Evolutionary conservation across 2,329 filamentous ascomycete genomes (phyloP), one percentile per base, ranked within the genome.

Genomic region (Nemania diffusa): DNA sequence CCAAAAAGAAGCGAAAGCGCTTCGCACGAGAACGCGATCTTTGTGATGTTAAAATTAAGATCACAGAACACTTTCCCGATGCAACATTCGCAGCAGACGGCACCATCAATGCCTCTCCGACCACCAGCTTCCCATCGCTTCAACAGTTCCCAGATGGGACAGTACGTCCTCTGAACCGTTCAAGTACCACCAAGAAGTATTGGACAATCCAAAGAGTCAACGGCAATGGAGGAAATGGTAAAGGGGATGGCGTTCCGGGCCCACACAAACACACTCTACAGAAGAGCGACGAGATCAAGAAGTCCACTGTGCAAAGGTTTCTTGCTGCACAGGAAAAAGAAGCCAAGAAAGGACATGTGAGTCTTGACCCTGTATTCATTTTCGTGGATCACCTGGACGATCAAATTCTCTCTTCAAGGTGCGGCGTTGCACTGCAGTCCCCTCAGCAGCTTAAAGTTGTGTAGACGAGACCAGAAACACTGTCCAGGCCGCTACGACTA

Each of bases 41-140:
- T n/a, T 95, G 92, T 77, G 91, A 94, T 78, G 92, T 94, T 70
- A 94, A 94, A 80, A 93, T 94, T 78, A 94, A 94, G 78, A 92
- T 94, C 67, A 93, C 91, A 2, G 92, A 94, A 78, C 92, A 92
- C 79, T 90, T 91, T 61, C 87, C 90, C 9, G 87, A 85, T 77
- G 78, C 81, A 1, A 77, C 80, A 20, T 74, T 82, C 48, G 77
- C 78, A 51, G 61, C 72, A n/a, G 74, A 76, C 50, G 74, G 73
- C 17, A 63, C 64, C 20, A 71, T 63, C 61, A 71, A 72, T 37
- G 7, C 65, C 46, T 69, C 71, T 40, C 71, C 72, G 22, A 68
- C 72, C 8, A 62, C 67, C 50, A 53, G 67, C 13, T 71, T 72
- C 48, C 70, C 74, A 37, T 68, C 73, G 24, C 70, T 72, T 53